These are phyloP conservation scores for Cynara cardunculus DNA, from an alignment of 129 eudicot species.

Conservation along the genomic window DNA sequence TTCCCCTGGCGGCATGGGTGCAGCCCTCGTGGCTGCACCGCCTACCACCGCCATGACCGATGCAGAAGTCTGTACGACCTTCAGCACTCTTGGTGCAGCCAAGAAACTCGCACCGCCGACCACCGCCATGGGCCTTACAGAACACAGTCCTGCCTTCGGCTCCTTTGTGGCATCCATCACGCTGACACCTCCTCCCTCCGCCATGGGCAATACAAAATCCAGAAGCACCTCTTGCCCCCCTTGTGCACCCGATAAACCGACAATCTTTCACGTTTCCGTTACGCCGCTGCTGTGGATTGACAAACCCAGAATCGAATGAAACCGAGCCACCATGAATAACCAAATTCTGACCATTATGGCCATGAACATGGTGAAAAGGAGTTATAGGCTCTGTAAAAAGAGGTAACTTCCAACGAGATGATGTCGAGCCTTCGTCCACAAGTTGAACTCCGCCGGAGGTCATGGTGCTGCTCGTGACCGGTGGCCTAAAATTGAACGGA, in stretches of 20 bases:
- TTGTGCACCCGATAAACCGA: constrained; percentile 55
- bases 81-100: constrained; percentile 93
- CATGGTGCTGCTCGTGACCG: constrained; percentile 9
- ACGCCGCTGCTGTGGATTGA: constrained; percentile 25
- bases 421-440: constrained; percentile 78
- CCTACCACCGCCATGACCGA: constrained; percentile 85
- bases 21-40: constrained; percentile 74
- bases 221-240: constrained; percentile 90
- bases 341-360: constrained; percentile 6
- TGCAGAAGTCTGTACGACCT: constrained; percentile 80
- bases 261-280: constrained; percentile 49
- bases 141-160: constrained; percentile 84
- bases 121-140: constrained; percentile 96
- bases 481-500: constrained; percentile 17
- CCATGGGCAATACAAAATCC: constrained; percentile 92
- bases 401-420: constrained; percentile 59
- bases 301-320: constrained; percentile 16
- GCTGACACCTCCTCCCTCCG: constrained; percentile 81
- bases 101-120: constrained; percentile 69
- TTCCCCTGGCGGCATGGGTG: constrained; percentile 79
- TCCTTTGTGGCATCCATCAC: constrained; percentile 72
- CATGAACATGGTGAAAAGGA: not conserved
- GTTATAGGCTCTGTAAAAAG: constrained; percentile 24
- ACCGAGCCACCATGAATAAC: constrained; percentile 24
- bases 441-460: constrained; percentile 29